A percentile compares a stretch with the other conserved stretches of the same genome.
phyloP scores from a whole-genome alignment of 1,139 yeast species.

The Geotrichum cucujoidarum region DNA sequence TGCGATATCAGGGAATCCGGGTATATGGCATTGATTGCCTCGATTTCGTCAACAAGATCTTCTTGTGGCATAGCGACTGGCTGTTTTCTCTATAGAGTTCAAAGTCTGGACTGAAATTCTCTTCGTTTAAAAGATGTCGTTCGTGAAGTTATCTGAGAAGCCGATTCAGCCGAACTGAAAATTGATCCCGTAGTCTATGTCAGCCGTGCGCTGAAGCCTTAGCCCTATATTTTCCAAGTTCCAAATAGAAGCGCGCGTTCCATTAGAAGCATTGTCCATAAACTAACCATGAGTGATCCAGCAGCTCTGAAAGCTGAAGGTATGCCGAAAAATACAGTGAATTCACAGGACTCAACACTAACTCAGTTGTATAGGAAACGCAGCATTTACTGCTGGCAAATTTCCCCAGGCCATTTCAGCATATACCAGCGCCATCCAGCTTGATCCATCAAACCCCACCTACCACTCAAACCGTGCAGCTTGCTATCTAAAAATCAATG shows the following conservation, averaged over 20 bases:
- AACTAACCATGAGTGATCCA: conserved; percentile 10
- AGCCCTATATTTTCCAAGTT: too few species aligned
- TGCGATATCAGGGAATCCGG: conserved; percentile 52
- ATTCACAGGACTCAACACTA: too few species aligned
- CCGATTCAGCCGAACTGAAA: too few species aligned
- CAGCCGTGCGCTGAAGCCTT: too few species aligned
- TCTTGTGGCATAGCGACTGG: conserved; percentile 18
- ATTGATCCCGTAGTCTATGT: too few species aligned
- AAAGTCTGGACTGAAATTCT: too few species aligned
- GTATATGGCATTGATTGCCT: conserved; percentile 84
- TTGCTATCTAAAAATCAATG: conserved; percentile 51
- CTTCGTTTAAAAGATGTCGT: too few species aligned
- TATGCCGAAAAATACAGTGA: too few species aligned
- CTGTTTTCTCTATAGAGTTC: too few species aligned
- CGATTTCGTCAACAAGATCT: conserved; percentile 70
- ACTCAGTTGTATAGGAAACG: conserved; percentile 44
- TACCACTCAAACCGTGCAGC: conserved; percentile 88
- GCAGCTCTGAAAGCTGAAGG: conserved; percentile 6
- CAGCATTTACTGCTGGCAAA: conserved; percentile 52
- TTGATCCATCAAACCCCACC: conserved; percentile 58
- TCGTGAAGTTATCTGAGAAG: too few species aligned
- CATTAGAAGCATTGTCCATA: too few species aligned
- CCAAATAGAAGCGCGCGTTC: too few species aligned
- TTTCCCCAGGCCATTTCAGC: conserved; percentile 59
- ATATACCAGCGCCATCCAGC: conserved; percentile 68